phyloP scores from a whole-genome alignment of 306 rosid species.

The Sindora glabra region DNA sequence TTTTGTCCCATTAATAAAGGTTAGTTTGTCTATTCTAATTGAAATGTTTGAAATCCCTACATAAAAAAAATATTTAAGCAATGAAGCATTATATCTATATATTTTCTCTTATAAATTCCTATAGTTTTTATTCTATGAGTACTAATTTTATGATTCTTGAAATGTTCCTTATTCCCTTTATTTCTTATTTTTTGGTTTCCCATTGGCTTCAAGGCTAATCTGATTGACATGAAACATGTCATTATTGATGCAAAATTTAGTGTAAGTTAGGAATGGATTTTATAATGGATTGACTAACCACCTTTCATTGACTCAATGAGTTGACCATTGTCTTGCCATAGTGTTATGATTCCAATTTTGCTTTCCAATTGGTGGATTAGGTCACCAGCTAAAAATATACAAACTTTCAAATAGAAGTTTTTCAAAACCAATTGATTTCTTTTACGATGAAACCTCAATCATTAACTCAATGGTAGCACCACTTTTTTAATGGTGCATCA shows the following conservation, averaged over 20 bases:
- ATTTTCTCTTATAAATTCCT: neutral
- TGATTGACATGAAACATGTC: constrained; percentile 44
- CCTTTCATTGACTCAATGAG: too few relatives aligned
- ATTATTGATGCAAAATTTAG: constrained; percentile 91
- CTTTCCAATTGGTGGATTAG: too few relatives aligned
- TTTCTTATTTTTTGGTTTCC: neutral
- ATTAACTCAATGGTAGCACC: too few relatives aligned
- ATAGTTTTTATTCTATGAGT: neutral
- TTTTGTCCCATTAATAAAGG: constrained; percentile 85
- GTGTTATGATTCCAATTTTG: too few relatives aligned
- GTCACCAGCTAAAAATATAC: too few relatives aligned
- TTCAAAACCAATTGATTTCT: too few relatives aligned
- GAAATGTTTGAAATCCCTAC: neutral
- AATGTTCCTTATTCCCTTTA: neutral
- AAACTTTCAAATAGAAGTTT: too few relatives aligned
- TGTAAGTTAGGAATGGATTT: constrained; percentile 94
- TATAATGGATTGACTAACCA: too few relatives aligned
- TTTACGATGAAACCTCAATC: too few relatives aligned
- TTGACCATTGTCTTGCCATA: too few relatives aligned
- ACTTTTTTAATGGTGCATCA: too few relatives aligned
- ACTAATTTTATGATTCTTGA: constrained; percentile 9
- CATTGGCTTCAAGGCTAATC: constrained; percentile 57
- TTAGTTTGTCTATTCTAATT: constrained; percentile 21
- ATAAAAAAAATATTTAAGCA: neutral
- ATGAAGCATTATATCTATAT: constrained; percentile 10